phyloP scores from a whole-genome alignment of 768 basidiomycete species.

The Trametes punicea region DNA sequence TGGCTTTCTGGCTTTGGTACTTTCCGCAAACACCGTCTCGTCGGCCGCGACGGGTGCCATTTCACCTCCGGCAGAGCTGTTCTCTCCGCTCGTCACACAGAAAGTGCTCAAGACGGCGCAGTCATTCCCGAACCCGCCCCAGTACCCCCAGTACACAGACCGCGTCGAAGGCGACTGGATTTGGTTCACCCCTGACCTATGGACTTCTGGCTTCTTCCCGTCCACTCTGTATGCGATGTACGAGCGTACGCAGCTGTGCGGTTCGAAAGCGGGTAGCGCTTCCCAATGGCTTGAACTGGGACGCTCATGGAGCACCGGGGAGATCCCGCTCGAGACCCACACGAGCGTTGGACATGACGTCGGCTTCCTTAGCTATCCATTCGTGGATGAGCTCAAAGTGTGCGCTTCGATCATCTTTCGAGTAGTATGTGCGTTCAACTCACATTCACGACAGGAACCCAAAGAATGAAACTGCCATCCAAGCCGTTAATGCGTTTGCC shows the following conservation, averaged over 20 bases:
- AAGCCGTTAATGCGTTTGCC: conserved; percentile 57
- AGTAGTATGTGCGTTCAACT: background rate
- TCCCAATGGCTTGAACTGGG: conserved; percentile 58
- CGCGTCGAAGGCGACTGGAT: conserved; percentile 49
- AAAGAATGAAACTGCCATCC: conserved; percentile 50
- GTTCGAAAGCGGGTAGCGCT: conserved; percentile 36
- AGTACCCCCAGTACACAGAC: conserved; percentile 61
- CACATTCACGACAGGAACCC: conserved; percentile 45
- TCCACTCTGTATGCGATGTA: conserved; percentile 57
- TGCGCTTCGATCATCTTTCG: conserved; percentile 31
- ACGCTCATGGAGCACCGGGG: conserved; percentile 46
- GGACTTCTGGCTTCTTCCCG: conserved; percentile 71
- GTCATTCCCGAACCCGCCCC: conserved; percentile 38
- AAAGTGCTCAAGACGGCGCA: conserved; percentile 59
- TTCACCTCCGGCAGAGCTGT: conserved; percentile 46
- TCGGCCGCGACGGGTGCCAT: conserved; percentile 1
- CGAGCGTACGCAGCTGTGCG: conserved; percentile 48
- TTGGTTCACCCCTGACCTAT: conserved; percentile 51
- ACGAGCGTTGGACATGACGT: conserved; percentile 63
- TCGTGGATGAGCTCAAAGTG: conserved; percentile 58
- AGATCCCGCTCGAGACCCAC: conserved; percentile 46
- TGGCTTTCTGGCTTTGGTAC: background rate
- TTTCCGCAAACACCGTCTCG: background rate
- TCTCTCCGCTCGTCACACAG: conserved; percentile 52
- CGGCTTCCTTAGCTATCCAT: conserved; percentile 69